Evolutionary conservation across 805 yeast species (phyloP).

Genomic region (Metschnikowia hibisci): DNA sequence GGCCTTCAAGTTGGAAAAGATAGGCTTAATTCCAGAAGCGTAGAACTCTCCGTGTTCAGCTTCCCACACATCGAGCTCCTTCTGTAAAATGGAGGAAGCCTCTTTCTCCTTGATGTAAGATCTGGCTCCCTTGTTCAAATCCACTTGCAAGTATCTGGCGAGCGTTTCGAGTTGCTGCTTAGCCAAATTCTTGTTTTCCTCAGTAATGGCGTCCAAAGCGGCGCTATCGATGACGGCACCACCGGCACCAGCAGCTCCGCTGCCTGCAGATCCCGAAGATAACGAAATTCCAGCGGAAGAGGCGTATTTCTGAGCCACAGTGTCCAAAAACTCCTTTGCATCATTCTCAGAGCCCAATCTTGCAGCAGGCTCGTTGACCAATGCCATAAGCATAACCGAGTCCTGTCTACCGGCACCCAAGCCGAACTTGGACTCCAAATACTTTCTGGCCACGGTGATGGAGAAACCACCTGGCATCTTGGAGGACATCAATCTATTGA

Average conservation of each 20-base stretch:
- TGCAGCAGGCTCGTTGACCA: constrained; percentile 85
- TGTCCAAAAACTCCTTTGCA: constrained; percentile 86
- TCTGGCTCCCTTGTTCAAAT: constrained; percentile 87
- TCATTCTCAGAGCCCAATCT: constrained; percentile 86
- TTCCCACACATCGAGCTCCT: constrained; percentile 88
- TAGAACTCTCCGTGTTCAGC: constrained; percentile 84
- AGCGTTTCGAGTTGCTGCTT: constrained; percentile 82
- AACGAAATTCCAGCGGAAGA: constrained; percentile 74
- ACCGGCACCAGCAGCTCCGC: constrained; percentile 59
- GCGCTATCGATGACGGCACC: constrained; percentile 93
- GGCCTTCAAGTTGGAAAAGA: constrained; percentile 88
- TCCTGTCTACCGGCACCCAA: constrained; percentile 93
- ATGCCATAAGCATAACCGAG: constrained; percentile 74
- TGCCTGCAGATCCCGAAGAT: constrained; percentile 55
- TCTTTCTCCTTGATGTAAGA: constrained; percentile 77
- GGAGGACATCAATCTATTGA: constrained; percentile 88
- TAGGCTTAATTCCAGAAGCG: constrained; percentile 86
- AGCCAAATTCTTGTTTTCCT: constrained; percentile 66
- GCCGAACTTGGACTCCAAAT: constrained; percentile 90
- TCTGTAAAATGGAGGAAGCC: constrained; percentile 77
- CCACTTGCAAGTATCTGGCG: constrained; percentile 92
- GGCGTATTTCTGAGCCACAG: constrained; percentile 81
- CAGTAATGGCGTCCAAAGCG: constrained; percentile 79
- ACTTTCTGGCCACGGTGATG: constrained; percentile 85
- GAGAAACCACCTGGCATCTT: constrained; percentile 99